Evolutionary conservation across 495 filamentous ascomycete genomes (phyloP).

Genomic region (Hypoxylon lienhwacheense): DNA sequence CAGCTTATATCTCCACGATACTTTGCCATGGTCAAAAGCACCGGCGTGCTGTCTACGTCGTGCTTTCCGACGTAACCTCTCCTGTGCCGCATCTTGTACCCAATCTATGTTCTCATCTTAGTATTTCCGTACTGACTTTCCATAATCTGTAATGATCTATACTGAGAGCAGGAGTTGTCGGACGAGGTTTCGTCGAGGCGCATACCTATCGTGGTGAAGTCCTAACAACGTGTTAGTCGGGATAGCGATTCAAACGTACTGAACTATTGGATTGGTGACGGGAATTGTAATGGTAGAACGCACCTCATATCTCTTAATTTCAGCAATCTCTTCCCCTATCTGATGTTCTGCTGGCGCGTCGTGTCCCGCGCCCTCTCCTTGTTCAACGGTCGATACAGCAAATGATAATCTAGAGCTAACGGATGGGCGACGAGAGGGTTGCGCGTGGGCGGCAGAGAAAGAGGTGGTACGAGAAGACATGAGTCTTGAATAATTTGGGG

Average conservation of each 20-base stretch:
- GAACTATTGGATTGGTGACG: too few relatives aligned
- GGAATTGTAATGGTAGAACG: not conserved
- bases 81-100: conserved; percentile 95
- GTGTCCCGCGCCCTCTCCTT: conserved; percentile 52
- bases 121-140: not conserved
- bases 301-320: conserved; percentile 96
- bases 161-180: too few relatives aligned
- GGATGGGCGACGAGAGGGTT: conserved; percentile 57
- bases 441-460: conserved; percentile 51
- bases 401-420: conserved; percentile 71
- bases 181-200: conserved; percentile 4
- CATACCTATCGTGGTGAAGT: conserved; percentile 89
- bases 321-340: conserved; percentile 91
- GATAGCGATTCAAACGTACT: conserved; percentile 9
- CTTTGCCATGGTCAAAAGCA: conserved; percentile 70
- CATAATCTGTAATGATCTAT: too few relatives aligned
- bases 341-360: conserved; percentile 56
- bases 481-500: conserved; percentile 11
- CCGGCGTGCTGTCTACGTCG: conserved; percentile 71
- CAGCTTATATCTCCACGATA: conserved; percentile 81
- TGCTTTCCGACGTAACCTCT: conserved; percentile 78
- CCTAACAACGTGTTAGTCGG: conserved; percentile 33
- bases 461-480: conserved; percentile 69
- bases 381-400: conserved; percentile 65
- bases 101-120: conserved; percentile 62